These are phyloP conservation scores for Jacaranda copaia DNA, from an alignment of 257 asterid genomes.

Conservation along the genomic window DNA sequence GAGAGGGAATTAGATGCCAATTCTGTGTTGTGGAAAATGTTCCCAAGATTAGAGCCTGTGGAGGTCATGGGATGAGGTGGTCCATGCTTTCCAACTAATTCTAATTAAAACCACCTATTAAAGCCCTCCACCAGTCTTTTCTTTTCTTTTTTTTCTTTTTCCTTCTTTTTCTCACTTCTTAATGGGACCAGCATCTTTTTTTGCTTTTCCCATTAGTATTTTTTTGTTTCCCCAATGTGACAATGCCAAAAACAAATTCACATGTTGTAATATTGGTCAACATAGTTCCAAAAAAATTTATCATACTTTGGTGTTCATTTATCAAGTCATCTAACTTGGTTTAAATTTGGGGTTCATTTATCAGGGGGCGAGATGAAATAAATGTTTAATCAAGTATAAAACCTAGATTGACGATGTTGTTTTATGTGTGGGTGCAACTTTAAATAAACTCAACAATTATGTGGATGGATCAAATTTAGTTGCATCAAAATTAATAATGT, in stretches of 20 bases:
- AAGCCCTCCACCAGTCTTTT: conserved; percentile 63
- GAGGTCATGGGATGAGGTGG: conserved; percentile 80
- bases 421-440: neutral
- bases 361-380: neutral
- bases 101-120: conserved; percentile 64
- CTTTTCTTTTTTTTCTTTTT: conserved; percentile 16
- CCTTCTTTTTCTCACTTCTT: neutral
- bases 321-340: conserved; percentile 15
- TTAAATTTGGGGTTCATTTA: conserved; percentile 32
- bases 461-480: too few relatives aligned
- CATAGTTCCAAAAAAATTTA: conserved; percentile 19
- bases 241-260: conserved; percentile 40
- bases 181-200: conserved; percentile 69
- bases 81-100: conserved; percentile 82
- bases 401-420: neutral
- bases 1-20: conserved; percentile 63
- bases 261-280: conserved; percentile 41
- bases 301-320: conserved; percentile 10
- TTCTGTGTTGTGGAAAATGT: conserved; percentile 57
- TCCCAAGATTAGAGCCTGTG: conserved; percentile 68
- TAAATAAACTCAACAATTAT: neutral
- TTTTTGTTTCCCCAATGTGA: conserved; percentile 28
- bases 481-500: neutral
- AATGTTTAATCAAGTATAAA: neutral
- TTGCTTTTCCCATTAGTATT: neutral